Conservation (phyloP, 2,329 filamentous ascomycete species). For the Nemania abortiva region DNA sequence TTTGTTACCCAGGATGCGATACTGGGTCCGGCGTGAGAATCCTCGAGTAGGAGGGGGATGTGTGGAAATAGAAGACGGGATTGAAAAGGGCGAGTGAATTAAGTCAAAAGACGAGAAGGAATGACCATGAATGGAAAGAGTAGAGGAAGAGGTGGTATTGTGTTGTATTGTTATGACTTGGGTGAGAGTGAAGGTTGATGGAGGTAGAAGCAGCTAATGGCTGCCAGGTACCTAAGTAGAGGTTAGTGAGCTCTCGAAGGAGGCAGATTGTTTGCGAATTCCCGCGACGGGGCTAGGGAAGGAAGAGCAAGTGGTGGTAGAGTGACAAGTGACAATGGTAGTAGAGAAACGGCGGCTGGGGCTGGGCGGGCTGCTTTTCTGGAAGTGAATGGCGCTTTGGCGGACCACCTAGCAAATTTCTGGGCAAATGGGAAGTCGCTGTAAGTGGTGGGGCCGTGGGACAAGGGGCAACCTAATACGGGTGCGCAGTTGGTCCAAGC, state of each 20-base stretch:
- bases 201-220: slow-evolving; percentile 2
- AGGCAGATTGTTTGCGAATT: slow-evolving; percentile 39
- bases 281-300: slow-evolving; percentile 34
- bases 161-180: background rate
- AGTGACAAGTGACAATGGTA: background rate
- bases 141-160: slow-evolving; percentile 2
- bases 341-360: slow-evolving; percentile 15
- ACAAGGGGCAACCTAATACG: background rate
- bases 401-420: slow-evolving; percentile 34
- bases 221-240: slow-evolving; percentile 16
- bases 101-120: slow-evolving; percentile 20
- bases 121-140: slow-evolving; percentile 15
- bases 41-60: slow-evolving; percentile 5
- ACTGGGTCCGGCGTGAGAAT: slow-evolving; percentile 8
- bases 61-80: slow-evolving; percentile 9
- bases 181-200: slow-evolving; percentile 7
- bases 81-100: slow-evolving; percentile 14
- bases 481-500: slow-evolving; percentile 18
- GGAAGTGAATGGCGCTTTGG: slow-evolving; percentile 15
- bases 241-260: slow-evolving; percentile 35
- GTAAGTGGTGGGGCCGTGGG: background rate
- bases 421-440: slow-evolving; percentile 22
- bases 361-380: slow-evolving; percentile 18
- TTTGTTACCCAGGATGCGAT: slow-evolving; percentile 22
- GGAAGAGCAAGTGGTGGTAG: slow-evolving; percentile 14